Percentiles rank a stretch among this genome's conserved stretches.
Conservation (phyloP, 331 rosid genomes). For the Quercus lobata region DNA sequence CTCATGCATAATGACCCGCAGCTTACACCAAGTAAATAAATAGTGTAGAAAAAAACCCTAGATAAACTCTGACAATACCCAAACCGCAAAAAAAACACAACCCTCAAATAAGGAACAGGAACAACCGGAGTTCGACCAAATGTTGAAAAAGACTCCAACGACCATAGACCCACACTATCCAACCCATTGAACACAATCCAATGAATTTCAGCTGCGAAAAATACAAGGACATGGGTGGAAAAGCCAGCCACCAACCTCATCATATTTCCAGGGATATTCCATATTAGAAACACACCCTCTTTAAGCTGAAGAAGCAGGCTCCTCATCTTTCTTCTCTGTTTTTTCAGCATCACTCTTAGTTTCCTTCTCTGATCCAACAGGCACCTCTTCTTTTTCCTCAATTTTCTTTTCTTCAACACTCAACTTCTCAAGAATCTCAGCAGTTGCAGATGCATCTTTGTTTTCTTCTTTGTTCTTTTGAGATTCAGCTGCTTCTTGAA, state of each 20-base stretch:
- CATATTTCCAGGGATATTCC: slow-evolving; percentile 28
- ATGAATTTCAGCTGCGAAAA: slow-evolving; percentile 31
- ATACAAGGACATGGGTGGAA: slow-evolving; percentile 35
- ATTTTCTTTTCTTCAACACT: slow-evolving; percentile 62
- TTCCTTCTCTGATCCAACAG: slow-evolving; percentile 36
- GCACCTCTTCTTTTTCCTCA: slow-evolving; percentile 40
- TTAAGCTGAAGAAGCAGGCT: slow-evolving; percentile 55
- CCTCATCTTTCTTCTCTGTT: slow-evolving; percentile 51
- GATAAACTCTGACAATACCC: slow-evolving; percentile 28
- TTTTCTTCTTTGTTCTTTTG: slow-evolving; percentile 58
- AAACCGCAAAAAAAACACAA: slow-evolving; percentile 46
- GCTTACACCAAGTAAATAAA: slow-evolving; percentile 14
- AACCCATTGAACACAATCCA: slow-evolving; percentile 38
- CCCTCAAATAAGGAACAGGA: slow-evolving; percentile 45
- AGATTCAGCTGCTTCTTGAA: slow-evolving; percentile 92
- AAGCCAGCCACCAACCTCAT: slow-evolving; percentile 39
- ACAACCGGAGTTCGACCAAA: slow-evolving; percentile 26
- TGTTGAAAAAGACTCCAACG: slow-evolving; percentile 33
- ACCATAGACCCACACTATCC: slow-evolving; percentile 23
- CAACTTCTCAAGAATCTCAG: slow-evolving; percentile 73
- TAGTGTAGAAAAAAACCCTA: slow-evolving; percentile 24
- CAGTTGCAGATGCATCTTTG: slow-evolving; percentile 59
- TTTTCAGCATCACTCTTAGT: slow-evolving; percentile 30
- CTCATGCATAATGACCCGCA: slow-evolving; percentile 7
- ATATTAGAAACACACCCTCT: slow-evolving; percentile 21